phyloP scores from a whole-genome alignment of 768 basidiomycete genomes.

The Pisolithus orientalis region DNA sequence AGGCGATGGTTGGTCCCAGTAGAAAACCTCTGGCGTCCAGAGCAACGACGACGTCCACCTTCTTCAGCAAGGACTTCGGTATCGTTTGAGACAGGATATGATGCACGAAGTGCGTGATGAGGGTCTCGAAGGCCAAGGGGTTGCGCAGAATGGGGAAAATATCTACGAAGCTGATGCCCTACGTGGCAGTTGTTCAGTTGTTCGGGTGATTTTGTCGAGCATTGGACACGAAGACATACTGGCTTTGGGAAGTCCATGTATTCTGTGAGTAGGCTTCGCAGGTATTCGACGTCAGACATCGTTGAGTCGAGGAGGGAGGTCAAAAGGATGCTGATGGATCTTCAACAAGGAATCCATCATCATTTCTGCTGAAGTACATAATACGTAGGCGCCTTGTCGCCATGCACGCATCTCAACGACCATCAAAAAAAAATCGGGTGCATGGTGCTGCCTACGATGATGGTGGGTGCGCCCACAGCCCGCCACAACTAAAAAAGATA shows the following conservation, averaged over 20 bases:
- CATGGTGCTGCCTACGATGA: too few species aligned
- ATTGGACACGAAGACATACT: conserved; percentile 35
- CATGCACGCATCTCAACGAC: too few species aligned
- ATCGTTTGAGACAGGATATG: conserved; percentile 80
- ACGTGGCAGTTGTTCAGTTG: background rate
- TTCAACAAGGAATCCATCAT: background rate
- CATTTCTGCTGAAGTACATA: conserved; percentile 12
- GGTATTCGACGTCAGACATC: conserved; percentile 74
- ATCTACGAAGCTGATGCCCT: conserved; percentile 92
- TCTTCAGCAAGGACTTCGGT: conserved; percentile 48
- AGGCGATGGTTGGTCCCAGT: conserved; percentile 86
- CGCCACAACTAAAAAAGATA: too few species aligned
- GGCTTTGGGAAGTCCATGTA: conserved; percentile 88
- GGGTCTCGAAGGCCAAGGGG: conserved; percentile 82
- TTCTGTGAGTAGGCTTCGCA: conserved; percentile 52
- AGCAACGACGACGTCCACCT: conserved; percentile 89
- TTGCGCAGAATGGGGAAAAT: conserved; percentile 89
- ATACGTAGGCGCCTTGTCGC: conserved; percentile 10
- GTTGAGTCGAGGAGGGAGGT: background rate
- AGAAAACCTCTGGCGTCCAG: conserved; percentile 96
- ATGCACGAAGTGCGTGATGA: conserved; percentile 84
- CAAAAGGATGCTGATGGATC: background rate
- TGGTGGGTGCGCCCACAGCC: too few species aligned
- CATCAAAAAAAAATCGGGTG: too few species aligned
- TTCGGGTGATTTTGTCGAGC: background rate